phyloP scores from a whole-genome alignment of 148 eudicot genomes.

The Heliosperma pusillum region DNA sequence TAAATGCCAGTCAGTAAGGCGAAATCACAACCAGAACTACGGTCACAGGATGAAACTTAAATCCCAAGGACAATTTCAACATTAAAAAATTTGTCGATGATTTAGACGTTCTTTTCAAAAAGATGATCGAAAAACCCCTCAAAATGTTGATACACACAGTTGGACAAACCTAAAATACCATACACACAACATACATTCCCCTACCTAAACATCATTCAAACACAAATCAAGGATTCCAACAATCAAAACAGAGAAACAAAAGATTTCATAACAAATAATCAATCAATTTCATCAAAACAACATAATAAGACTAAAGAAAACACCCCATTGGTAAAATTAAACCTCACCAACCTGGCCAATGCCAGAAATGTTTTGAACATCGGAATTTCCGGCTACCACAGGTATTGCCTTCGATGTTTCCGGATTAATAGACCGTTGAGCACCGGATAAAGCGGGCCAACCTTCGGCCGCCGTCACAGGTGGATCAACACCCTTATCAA shows the following conservation, averaged over 20 bases:
- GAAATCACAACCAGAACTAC: background rate
- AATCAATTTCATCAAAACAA: background rate
- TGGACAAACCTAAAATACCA: background rate
- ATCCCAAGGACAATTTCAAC: no score
- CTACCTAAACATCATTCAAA: slow-evolving; percentile 4
- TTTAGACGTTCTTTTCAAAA: background rate
- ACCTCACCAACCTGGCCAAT: slow-evolving; percentile 28
- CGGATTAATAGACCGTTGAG: slow-evolving; percentile 41
- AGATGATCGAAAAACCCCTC: background rate
- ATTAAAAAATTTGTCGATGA: no score
- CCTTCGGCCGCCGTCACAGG: slow-evolving; percentile 45
- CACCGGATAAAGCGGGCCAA: slow-evolving; percentile 77
- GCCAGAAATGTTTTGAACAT: slow-evolving; percentile 21
- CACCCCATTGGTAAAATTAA: background rate
- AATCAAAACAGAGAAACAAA: background rate
- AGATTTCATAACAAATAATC: background rate
- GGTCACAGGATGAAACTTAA: background rate
- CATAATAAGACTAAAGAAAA: background rate
- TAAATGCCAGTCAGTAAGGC: background rate
- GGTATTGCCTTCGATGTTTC: slow-evolving; percentile 19
- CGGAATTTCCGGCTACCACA: slow-evolving; percentile 19
- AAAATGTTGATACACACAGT: background rate
- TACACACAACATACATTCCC: slow-evolving; percentile 7
- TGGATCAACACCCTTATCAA: slow-evolving; percentile 28
- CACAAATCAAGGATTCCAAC: background rate